Evolutionary conservation across 1,139 yeast species (phyloP), one percentile per base, ranked within the genome.

Genomic region (Yamadazyma jaroonii): DNA sequence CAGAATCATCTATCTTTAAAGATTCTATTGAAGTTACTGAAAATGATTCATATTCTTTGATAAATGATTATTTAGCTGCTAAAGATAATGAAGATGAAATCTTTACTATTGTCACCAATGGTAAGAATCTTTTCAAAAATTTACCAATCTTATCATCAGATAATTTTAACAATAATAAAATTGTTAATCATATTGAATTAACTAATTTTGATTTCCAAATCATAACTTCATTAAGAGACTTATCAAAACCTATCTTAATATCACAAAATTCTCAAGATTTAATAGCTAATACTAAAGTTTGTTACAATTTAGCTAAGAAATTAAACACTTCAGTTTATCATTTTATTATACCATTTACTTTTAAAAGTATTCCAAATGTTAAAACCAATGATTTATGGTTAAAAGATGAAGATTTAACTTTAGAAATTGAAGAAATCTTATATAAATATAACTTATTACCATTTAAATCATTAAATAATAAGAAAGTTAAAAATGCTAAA

Each of bases 221-320:
- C 24, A 75, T 86, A 25, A 69, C 90, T 11, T 76, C 87, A 9
- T 67, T 86, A 48, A 79, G 90, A 54, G 94, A 87, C 58, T 68
- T 84, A 35, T 78, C 79, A 13, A 74, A 71, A 47, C 76, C 81
- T 9, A 69, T 84, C 22, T 60, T 88, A 43, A 73, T 88, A 38
- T 84, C 96, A 9, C 81, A 77, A 49, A 64, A 70, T 30, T 58
- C 74, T 5, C 60, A 64, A 24, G 86, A 83, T 47, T 71, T 69
- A 39, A 67, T 75, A 37, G 66, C 85, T 10, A 49, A 48, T 37
- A 46, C 55, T 28, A 59, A 73, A 28, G 74, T 81, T 21, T 76
- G 92, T 1, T 75, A 80, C 50, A 64, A 79, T 34, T 61, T 81
- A 36, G 76, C 92, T 6, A 57, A 66, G 15, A 64, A 64, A 39